phyloP scores from a whole-genome alignment of 352 stramenopile species.

The Phytophthora rubi region DNA sequence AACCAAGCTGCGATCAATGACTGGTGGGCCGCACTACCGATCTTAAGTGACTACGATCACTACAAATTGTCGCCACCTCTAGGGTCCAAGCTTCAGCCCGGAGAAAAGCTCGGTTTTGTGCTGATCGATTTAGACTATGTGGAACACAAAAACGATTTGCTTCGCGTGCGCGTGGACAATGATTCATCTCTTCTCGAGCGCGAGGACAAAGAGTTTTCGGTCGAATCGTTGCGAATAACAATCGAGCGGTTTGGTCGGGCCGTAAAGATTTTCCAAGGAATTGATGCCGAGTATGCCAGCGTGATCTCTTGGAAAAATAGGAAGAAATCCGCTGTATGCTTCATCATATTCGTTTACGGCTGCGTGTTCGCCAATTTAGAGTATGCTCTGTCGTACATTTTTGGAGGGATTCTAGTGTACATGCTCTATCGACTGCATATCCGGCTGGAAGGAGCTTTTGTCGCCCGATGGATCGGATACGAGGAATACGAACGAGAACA shows the following conservation, averaged over 20 bases:
- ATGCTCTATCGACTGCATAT: constrained; percentile 82
- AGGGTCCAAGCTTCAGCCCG: constrained; percentile 36
- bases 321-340: constrained; percentile 73
- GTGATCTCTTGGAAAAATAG: constrained; percentile 90
- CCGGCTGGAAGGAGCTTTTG: constrained; percentile 69
- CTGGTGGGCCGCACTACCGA: constrained; percentile 39
- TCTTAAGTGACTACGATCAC: constrained; percentile 50
- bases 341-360: constrained; percentile 63
- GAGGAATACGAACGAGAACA: constrained; percentile 77
- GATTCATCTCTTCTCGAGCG: constrained; percentile 57
- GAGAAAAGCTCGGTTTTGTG: constrained; percentile 61
- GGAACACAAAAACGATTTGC: constrained; percentile 74
- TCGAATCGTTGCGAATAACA: constrained; percentile 77
- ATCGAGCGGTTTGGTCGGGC: constrained; percentile 78
- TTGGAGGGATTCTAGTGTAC: constrained; percentile 66
- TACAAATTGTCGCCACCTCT: constrained; percentile 50
- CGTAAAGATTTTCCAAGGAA: constrained; percentile 71
- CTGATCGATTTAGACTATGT: constrained; percentile 72
- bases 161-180: constrained; percentile 64
- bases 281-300: constrained; percentile 77
- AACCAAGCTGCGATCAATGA: constrained; percentile 45
- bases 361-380: constrained; percentile 81
- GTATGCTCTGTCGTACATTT: constrained; percentile 73
- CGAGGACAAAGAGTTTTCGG: constrained; percentile 83
- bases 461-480: constrained; percentile 80